Conservation (phyloP, 75 land plant genomes). For the Sequoiadendron giganteum region DNA sequence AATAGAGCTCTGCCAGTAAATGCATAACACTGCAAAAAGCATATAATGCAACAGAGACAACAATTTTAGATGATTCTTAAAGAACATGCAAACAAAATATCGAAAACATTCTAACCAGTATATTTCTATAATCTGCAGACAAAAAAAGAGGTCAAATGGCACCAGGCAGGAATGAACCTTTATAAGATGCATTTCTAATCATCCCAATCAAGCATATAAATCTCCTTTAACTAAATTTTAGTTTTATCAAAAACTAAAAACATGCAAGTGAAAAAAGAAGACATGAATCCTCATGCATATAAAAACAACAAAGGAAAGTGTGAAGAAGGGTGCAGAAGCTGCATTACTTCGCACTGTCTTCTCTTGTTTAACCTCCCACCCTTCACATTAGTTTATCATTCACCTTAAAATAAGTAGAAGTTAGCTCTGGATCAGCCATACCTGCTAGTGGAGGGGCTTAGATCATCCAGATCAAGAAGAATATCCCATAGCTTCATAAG, state of each 20-base stretch:
- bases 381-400: background rate
- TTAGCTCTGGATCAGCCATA: constrained; percentile 15
- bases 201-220: too few species aligned
- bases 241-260: background rate
- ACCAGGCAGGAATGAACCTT: background rate
- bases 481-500: constrained; percentile 97
- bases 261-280: background rate
- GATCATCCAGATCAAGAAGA: constrained; percentile 95
- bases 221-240: too few species aligned
- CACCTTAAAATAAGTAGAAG: background rate
- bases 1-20: constrained; percentile 91
- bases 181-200: too few species aligned
- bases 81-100: background rate
- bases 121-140: background rate
- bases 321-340: background rate
- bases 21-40: constrained; percentile 92
- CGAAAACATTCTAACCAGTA: background rate
- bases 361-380: background rate
- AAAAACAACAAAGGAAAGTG: background rate
- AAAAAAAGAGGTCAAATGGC: background rate
- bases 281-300: background rate
- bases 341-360: background rate
- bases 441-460: constrained; percentile 99
- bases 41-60: background rate
- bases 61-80: background rate